Base-by-base conservation (phyloP, 2,329 filamentous ascomycete species). In the Claviceps pazoutovae region DNA sequence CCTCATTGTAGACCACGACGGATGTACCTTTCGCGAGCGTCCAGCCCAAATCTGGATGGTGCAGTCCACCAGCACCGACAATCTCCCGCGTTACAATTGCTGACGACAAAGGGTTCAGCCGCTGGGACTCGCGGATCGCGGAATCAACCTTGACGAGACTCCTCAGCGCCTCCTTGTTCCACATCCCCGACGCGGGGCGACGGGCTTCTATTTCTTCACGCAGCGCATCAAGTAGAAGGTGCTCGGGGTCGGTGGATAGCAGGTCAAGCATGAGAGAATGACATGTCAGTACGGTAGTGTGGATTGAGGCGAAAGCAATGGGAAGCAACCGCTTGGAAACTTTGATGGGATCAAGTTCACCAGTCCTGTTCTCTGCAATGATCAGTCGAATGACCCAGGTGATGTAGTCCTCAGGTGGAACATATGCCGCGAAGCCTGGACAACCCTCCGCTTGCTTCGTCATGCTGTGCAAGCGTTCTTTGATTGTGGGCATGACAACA, bases 271-370 rank as follows among this genome's bases (percentile, higher is more conserved):
- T 57, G 36, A 70, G 63, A 37, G 69, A 70, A 46, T 73, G 71
- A 2, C 71, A 70, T 0, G 76, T 78, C 13, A 79, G 57, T 6
- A 73, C 69, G 0, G 78, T 79, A 1, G 78, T 81, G 61, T 81
- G 77, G 26, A 80, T 78, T 17, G 76, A 73, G 2, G 76, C 78
- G 54, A 81, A 80, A 58, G 80, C 74, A 44, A 82, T 65, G 0
- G 76, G 74, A 38, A 82, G 63, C 5, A 81, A 61, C 14, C 74
- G 68, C 54, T 74, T 70, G 2, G 75, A 73, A 16, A 82, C 70
- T 43, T 69, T 67, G 2, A 65, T 59, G 0, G 76, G 69, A 23
- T 73, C 63, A 21, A 77, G 66, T 52, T 80, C 75, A 8, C 60
- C 58, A 0, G 51, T 2, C 4, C 65, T 65, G 5, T 65, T 66